Evolutionary conservation across 75 land plant genomes (phyloP), one percentile per base, ranked within the genome.

Genomic region (Cryptomeria japonica): DNA sequence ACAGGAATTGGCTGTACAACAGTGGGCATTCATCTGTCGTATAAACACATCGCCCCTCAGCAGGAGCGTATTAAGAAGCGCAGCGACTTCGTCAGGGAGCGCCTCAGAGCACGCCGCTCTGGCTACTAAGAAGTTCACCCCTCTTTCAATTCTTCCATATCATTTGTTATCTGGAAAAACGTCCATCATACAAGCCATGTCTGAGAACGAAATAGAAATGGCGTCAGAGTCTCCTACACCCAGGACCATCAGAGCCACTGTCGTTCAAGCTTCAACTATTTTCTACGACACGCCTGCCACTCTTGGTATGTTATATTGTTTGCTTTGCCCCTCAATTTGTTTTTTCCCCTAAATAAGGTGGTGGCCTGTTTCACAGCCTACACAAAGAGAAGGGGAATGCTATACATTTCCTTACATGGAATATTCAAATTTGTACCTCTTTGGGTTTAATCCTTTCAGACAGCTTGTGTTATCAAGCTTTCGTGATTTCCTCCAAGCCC

Each of bases 261-360:
- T 98, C 19, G 99, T 98, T 76, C 99, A 98, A 86, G 99, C 99
- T 46, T 88, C 97, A 88, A 93, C 97, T 56, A 88, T 98, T 68
- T 97, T 97, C 91, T 97, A 95, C 87, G 99, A 98, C 92, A 98
- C 99, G n/a, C 96, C 96, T 15, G 99, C 99, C 56, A 98, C 99
- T 53, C 93, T 98, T 3, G 99, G 99, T 98, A 85, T 39, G 88
- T 55, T 49, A 1, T 34, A 64, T 46, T 61, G 61, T 14, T 37
- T 38, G 55, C 15, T 13, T 13, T 51, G 55, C 55, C 55, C 55
- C 16, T 51, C 3, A 51, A 44, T 44, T 44, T 44, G 41, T 39
- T 19, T 38, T 22, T n/a, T 11, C 5, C 42, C 37, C 25, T 77
- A 22, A n/a, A 61, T 87, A 22, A n/a, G 56, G 77, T 72, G 13